phyloP scores from a whole-genome alignment of 2,329 filamentous ascomycete genomes.

The Neonectria punicea region DNA sequence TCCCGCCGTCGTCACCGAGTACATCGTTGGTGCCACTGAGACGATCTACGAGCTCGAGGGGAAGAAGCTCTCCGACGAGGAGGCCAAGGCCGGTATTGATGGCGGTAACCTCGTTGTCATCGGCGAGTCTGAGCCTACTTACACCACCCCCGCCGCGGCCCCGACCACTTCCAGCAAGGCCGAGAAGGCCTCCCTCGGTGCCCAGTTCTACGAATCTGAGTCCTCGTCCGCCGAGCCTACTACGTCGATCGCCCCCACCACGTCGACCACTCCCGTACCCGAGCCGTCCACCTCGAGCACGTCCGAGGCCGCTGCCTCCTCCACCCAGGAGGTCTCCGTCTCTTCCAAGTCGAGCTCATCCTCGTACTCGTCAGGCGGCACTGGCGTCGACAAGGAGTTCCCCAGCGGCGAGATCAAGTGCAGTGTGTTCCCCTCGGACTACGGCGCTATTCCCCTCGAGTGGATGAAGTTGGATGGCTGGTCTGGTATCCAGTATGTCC shows the following conservation, averaged over 20 bases:
- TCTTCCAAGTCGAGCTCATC: slow-evolving; percentile 36
- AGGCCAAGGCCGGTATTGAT: slow-evolving; percentile 77
- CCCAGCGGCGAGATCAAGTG: slow-evolving; percentile 80
- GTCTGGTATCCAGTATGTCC: slow-evolving; percentile 78
- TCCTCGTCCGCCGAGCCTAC: slow-evolving; percentile 48
- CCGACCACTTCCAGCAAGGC: slow-evolving; percentile 47
- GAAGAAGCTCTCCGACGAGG: slow-evolving; percentile 65
- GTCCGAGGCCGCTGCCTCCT: slow-evolving; percentile 30
- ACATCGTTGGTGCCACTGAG: slow-evolving; percentile 69
- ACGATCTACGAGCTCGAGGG: slow-evolving; percentile 79
- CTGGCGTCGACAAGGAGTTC: slow-evolving; percentile 75
- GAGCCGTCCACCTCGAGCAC: slow-evolving; percentile 21
- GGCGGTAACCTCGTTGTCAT: slow-evolving; percentile 76
- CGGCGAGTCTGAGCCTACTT: slow-evolving; percentile 66
- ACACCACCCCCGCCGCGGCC: slow-evolving; percentile 54
- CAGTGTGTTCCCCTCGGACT: slow-evolving; percentile 78
- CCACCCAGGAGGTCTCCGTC: slow-evolving; percentile 37
- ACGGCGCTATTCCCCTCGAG: slow-evolving; percentile 77
- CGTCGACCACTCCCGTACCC: slow-evolving; percentile 16
- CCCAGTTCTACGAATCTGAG: slow-evolving; percentile 64
- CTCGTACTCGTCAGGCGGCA: slow-evolving; percentile 43
- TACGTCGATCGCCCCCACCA: slow-evolving; percentile 22
- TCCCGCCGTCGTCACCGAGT: slow-evolving; percentile 59
- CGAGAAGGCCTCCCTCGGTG: slow-evolving; percentile 50
- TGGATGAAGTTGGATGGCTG: slow-evolving; percentile 80